These are phyloP conservation scores for Polygonum maritimum DNA, from an alignment of 148 eudicot genomes.

Conservation along the genomic window DNA sequence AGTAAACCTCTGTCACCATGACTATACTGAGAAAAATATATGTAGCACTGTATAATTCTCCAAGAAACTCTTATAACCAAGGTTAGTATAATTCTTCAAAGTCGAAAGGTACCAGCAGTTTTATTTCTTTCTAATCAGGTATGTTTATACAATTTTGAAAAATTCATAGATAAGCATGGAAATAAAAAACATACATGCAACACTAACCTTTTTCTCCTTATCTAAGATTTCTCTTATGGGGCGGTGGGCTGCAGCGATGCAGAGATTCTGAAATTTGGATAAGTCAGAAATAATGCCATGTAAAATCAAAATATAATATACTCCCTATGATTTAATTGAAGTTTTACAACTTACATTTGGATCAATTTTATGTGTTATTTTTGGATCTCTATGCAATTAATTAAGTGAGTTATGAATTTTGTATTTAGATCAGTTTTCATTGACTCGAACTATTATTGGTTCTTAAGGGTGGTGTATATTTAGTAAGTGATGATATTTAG, in stretches of 20 bases:
- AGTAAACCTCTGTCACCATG: background rate
- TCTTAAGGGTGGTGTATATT: too few relatives aligned
- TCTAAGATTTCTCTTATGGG: conserved; percentile 94
- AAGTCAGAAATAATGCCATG: background rate
- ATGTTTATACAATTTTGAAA: background rate
- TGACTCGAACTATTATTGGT: too few relatives aligned
- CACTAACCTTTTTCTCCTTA: conserved; percentile 73
- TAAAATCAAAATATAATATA: background rate
- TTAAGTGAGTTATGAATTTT: too few relatives aligned
- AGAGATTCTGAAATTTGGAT: conserved; percentile 56
- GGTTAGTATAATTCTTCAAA: too few relatives aligned
- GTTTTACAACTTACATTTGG: too few relatives aligned
- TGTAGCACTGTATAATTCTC: background rate
- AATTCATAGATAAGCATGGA: background rate
- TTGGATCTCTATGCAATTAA: too few relatives aligned
- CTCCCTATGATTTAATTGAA: too few relatives aligned
- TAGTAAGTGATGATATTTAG: too few relatives aligned
- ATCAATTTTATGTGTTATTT: too few relatives aligned
- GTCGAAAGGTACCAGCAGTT: background rate
- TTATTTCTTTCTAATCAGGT: background rate
- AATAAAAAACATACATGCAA: background rate
- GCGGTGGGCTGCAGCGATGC: conserved; percentile 94
- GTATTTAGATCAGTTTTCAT: too few relatives aligned
- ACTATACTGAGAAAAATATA: background rate
- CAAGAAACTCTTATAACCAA: background rate